A percentile compares a stretch with the other conserved stretches of the same genome.
phyloP scores from a whole-genome alignment of 148 eudicot genomes.

The Fagopyrum homotropicum region DNA sequence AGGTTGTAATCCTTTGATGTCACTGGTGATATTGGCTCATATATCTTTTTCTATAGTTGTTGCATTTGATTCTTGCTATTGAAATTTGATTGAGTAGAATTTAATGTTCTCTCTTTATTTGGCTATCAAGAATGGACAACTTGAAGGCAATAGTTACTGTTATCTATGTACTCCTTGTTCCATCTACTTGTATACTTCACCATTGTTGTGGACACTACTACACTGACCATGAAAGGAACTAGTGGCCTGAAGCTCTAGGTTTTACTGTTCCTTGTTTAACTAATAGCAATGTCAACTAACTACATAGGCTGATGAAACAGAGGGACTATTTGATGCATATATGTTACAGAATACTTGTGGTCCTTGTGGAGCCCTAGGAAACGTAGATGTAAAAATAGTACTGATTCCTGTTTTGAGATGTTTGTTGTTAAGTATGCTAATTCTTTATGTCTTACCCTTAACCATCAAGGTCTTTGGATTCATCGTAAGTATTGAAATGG shows the following conservation, averaged over 20 bases:
- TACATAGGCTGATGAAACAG: background rate
- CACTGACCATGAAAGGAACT: conserved; percentile 4
- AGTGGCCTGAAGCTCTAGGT: background rate
- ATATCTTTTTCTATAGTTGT: background rate
- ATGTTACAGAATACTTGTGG: background rate
- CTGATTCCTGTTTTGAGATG: background rate
- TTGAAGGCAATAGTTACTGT: background rate
- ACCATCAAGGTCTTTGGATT: too few relatives aligned
- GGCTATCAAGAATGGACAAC: background rate
- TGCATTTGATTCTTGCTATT: conserved; percentile 12
- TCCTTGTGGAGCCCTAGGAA: background rate
- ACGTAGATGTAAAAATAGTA: too few relatives aligned
- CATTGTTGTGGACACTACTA: background rate
- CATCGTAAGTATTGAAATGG: too few relatives aligned
- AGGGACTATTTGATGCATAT: background rate
- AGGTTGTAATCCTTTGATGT: conserved; percentile 9
- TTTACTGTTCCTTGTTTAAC: background rate
- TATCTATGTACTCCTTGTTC: background rate
- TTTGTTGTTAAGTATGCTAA: background rate
- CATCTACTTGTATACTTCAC: background rate
- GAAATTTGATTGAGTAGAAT: conserved; percentile 6
- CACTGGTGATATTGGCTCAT: conserved; percentile 2
- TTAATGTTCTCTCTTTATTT: background rate
- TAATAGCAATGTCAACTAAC: background rate
- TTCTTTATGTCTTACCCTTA: background rate